These are phyloP conservation scores for Zelopaecilomyces penicillatus DNA, from an alignment of 2,329 filamentous ascomycete genomes.

Conservation along the genomic window DNA sequence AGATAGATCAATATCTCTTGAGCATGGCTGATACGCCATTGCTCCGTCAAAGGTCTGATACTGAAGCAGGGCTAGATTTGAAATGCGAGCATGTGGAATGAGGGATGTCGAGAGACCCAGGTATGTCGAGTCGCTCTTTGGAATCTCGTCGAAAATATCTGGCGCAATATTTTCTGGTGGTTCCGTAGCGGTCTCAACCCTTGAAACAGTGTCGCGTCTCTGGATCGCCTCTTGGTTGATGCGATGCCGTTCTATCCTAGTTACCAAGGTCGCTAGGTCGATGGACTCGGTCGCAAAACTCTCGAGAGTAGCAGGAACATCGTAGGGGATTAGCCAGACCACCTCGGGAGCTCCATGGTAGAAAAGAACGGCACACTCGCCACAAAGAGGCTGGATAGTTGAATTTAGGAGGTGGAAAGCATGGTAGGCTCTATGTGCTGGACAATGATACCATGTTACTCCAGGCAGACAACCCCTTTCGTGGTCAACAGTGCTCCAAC, in stretches of 20 bases:
- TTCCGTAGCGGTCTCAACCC: too few species aligned
- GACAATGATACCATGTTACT: constrained; percentile 23
- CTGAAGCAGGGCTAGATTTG: constrained; percentile 15
- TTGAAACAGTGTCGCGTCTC: too few species aligned
- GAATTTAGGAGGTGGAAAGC: constrained; percentile 12
- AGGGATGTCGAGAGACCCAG: constrained; percentile 10
- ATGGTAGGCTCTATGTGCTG: constrained; percentile 20
- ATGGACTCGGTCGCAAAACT: background rate
- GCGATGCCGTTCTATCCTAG: too few species aligned
- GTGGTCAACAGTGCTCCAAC: constrained; percentile 14
- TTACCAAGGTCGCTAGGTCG: too few species aligned
- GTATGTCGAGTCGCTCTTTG: constrained; percentile 18
- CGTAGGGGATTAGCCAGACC: constrained; percentile 15
- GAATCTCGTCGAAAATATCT: constrained; percentile 12
- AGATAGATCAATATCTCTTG: constrained; percentile 10
- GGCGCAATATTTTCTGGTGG: background rate
- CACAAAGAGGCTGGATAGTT: constrained; percentile 21
- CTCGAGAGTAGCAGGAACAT: constrained; percentile 9
- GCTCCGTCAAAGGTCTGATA: constrained; percentile 20
- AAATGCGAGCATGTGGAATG: constrained; percentile 15
- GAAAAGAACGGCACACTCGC: constrained; percentile 25
- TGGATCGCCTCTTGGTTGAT: too few species aligned
- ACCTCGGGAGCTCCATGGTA: constrained; percentile 10
- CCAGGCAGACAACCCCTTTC: constrained; percentile 9
- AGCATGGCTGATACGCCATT: constrained; percentile 23